Evolutionary conservation across 1,284 basidiomycete genomes (phyloP).

Genomic region (Ustanciosporium gigantosporum): DNA sequence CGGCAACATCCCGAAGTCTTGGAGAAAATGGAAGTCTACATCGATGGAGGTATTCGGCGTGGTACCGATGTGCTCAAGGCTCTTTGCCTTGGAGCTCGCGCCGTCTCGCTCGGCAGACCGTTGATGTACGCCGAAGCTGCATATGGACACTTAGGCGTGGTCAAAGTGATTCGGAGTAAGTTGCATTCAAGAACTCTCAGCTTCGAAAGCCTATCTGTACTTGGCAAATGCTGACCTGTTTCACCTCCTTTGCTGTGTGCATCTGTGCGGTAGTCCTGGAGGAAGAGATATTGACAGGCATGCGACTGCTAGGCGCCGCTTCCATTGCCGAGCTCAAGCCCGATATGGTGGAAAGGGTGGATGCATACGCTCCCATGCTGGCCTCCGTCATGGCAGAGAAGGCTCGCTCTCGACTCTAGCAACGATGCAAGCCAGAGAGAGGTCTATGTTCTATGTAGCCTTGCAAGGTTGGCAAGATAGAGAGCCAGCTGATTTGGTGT

Average conservation of each 20-base stretch:
- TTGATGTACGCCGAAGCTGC: slow-evolving; percentile 89
- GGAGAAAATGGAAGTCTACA: slow-evolving; percentile 67
- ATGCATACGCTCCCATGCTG: too few species aligned
- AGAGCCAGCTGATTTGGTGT: too few species aligned
- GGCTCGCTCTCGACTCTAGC: too few species aligned
- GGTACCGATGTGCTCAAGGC: slow-evolving; percentile 79
- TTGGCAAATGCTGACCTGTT: not conserved
- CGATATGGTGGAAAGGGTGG: too few species aligned
- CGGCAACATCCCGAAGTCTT: slow-evolving; percentile 58
- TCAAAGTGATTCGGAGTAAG: slow-evolving; percentile 66
- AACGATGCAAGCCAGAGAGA: too few species aligned
- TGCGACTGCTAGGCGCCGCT: too few species aligned
- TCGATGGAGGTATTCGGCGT: slow-evolving; percentile 82
- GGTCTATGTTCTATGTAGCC: too few species aligned
- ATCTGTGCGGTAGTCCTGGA: slow-evolving; percentile 1
- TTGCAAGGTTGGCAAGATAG: too few species aligned
- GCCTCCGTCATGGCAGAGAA: too few species aligned
- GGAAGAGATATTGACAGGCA: slow-evolving; percentile 7
- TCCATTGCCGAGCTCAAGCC: too few species aligned
- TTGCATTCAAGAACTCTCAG: not conserved
- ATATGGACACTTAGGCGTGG: slow-evolving; percentile 78
- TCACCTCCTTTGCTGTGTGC: not conserved
- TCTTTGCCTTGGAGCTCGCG: slow-evolving; percentile 82
- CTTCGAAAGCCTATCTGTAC: too few species aligned
- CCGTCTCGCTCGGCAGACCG: slow-evolving; percentile 82